Evolutionary conservation across 1,284 basidiomycete species (phyloP), one percentile per base, ranked within the genome.

Genomic region (Cutaneotrichosporon arboriforme): DNA sequence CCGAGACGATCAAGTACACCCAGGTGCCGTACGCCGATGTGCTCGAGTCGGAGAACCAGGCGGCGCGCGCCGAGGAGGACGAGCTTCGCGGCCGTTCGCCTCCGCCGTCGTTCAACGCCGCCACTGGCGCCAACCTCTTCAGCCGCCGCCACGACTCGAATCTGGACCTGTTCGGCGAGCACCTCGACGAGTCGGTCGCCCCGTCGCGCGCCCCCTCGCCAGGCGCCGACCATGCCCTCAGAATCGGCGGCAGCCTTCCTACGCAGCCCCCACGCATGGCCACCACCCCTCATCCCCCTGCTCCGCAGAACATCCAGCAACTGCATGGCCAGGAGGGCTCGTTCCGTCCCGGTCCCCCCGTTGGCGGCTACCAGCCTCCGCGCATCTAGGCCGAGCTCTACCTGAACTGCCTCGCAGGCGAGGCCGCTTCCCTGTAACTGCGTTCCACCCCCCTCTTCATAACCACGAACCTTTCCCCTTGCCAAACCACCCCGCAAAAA

Each of bases 11-110:
- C 15, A 78, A 80, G 39, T 86, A 87, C 72, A 87, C 85, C 7
- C 62, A 84, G 59, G 80, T 90, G 0, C 87, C 87, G 2, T 90
- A 83, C 79, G 81, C 84, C 10, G 75, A 83, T 56, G 77, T 84
- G 38, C 72, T 80, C 59, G 76, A 73, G 78, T 55, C 79, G 79
- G 52, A 68, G 65, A 21, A 66, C 8, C 50, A 48, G 31, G 53
- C 49, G 46, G 46, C 54, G 10, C 39, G 54, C 17, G 49, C 58
- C 17, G 49, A 63, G 8, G 65, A 67, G 22, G 26, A 31, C 7
- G 26, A 31, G 26, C 26, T 7, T 10, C 26, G 26, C 26, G 26
- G 10, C 7, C 38, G 22, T 15, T 61, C 61, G 7, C 71, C 73
- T 15, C 74, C 72, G 12, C 71, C 73, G 2, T 67, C 70, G 13